Conservation (phyloP, 2,329 filamentous ascomycete species). For the Xylariales sp. region DNA sequence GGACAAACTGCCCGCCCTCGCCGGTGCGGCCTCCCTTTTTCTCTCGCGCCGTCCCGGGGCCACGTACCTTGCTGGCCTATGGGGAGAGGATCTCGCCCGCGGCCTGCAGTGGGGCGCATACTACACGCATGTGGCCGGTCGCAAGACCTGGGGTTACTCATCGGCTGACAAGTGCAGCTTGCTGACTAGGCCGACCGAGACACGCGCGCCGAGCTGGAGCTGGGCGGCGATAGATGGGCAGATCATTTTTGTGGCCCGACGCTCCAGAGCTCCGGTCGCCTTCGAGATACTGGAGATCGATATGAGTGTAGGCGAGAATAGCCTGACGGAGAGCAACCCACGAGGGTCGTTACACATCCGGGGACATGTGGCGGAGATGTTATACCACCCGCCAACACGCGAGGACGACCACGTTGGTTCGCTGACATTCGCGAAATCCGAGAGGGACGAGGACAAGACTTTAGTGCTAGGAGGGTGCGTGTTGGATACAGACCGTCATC, state of each 20-base stretch:
- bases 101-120: conserved; percentile 14
- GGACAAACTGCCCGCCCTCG: conserved; percentile 14
- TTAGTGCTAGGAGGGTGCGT: conserved; percentile 7
- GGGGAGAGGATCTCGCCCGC: conserved; percentile 13
- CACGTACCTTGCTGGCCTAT: conserved; percentile 15
- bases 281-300: conserved; percentile 9
- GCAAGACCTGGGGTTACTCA: conserved; percentile 11
- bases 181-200: conserved; percentile 5
- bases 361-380: conserved; percentile 9
- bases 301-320: conserved; percentile 10
- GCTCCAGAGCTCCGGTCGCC: conserved; percentile 3
- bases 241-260: conserved; percentile 12
- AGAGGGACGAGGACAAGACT: not conserved
- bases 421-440: conserved; percentile 8
- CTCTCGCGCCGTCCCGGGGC: not conserved
- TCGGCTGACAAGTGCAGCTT: conserved; percentile 5
- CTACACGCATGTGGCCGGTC: conserved; percentile 10
- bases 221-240: conserved; percentile 15
- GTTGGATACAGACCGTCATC: conserved; percentile 12
- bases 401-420: conserved; percentile 10
- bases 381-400: conserved; percentile 9
- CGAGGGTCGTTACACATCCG: conserved; percentile 9
- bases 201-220: conserved; percentile 16
- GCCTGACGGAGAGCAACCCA: conserved; percentile 5
- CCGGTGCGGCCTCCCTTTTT: conserved; percentile 13